A percentile compares a stretch with the other conserved stretches of the same genome.
These are phyloP conservation scores for Lizonia empirigonia DNA, from an alignment of 2,329 filamentous ascomycete species.

Conservation along the genomic window DNA sequence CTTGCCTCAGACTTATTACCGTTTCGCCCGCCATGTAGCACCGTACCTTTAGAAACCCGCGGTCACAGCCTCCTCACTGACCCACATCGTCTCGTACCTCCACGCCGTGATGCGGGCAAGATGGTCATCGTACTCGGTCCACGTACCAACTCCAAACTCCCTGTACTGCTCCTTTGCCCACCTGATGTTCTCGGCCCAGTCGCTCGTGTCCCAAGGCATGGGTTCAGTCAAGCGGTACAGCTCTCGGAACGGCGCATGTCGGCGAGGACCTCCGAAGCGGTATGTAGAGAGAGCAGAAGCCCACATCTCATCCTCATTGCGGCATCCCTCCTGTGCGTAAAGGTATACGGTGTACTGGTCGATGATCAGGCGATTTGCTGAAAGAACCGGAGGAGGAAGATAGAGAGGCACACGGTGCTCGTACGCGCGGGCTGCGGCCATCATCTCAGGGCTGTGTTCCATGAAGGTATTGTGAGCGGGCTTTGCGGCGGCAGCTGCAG, in stretches of 20 bases:
- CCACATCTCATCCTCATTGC: slow-evolving; percentile 6
- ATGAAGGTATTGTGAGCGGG: not conserved
- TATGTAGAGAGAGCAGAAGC: slow-evolving; percentile 7
- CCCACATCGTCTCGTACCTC: slow-evolving; percentile 28
- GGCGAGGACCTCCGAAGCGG: slow-evolving; percentile 10
- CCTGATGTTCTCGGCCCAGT: slow-evolving; percentile 44
- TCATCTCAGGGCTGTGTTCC: slow-evolving; percentile 7
- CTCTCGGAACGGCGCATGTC: slow-evolving; percentile 26
- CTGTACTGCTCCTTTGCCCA: slow-evolving; percentile 40
- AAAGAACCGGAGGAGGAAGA: slow-evolving; percentile 25
- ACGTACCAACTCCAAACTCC: slow-evolving; percentile 27
- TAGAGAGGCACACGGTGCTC: slow-evolving; percentile 8
- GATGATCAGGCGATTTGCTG: slow-evolving; percentile 26
- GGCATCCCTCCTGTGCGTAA: slow-evolving; percentile 22
- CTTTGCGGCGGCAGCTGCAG: not conserved
- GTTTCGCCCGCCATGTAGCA: not conserved
- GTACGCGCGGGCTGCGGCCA: slow-evolving; percentile 12
- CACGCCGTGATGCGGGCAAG: slow-evolving; percentile 31
- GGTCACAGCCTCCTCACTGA: slow-evolving; percentile 28
- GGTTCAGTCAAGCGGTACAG: slow-evolving; percentile 33
- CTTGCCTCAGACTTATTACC: not conserved
- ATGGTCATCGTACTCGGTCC: slow-evolving; percentile 37
- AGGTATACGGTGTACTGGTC: slow-evolving; percentile 22
- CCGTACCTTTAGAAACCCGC: not conserved
- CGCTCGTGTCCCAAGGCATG: slow-evolving; percentile 19